Evolutionary conservation across 768 basidiomycete genomes (phyloP).

Genomic region (Calocera viscosa): DNA sequence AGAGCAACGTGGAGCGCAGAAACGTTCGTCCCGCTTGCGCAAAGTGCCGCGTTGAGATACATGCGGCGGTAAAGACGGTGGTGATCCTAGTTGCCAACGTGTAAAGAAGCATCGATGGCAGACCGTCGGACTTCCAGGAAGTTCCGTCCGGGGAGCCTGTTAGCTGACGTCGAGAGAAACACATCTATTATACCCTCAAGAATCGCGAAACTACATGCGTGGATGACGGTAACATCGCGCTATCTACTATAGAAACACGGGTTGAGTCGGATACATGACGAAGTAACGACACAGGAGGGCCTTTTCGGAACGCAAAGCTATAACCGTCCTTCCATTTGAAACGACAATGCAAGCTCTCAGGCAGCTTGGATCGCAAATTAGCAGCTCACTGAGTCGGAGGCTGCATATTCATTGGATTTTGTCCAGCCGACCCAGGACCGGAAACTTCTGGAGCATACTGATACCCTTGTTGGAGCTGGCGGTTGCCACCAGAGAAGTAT

Average conservation of each 20-base stretch:
- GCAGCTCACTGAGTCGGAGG: neutral
- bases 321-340: neutral
- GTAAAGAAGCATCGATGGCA: neutral
- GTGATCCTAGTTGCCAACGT: neutral
- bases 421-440: neutral
- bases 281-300: conserved; percentile 1
- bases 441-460: neutral
- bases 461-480: conserved; percentile 17
- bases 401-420: conserved; percentile 3
- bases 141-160: too few relatives aligned
- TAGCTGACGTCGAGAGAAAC: neutral
- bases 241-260: conserved; percentile 10
- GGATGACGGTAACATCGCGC: conserved; percentile 7
- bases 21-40: neutral
- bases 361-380: neutral
- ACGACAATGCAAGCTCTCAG: neutral
- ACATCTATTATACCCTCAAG: conserved; percentile 8
- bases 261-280: conserved; percentile 3
- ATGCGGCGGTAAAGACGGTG: too few relatives aligned
- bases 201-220: conserved; percentile 10
- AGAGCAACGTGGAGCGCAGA: neutral
- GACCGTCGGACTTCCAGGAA: neutral
- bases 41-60: neutral
- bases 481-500: conserved; percentile 9
- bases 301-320: conserved; percentile 1